Conservation (phyloP, 1,284 basidiomycete genomes). For the Ganoderma resinaceum region DNA sequence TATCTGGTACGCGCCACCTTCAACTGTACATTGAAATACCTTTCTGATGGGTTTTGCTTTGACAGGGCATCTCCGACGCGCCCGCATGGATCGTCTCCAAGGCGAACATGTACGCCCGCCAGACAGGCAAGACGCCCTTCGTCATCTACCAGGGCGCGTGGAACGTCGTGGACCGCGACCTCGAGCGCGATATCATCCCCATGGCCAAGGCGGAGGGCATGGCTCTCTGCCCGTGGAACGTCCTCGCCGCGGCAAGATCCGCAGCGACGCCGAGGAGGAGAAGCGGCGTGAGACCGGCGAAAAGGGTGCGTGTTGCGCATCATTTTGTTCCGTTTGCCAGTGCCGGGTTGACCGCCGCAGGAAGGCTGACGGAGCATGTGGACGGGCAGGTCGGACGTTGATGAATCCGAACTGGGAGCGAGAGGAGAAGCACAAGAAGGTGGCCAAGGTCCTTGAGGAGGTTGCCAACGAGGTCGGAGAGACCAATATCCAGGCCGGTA, state of each 20-base stretch:
- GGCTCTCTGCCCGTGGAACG: slow-evolving; percentile 41
- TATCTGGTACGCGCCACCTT: slow-evolving; percentile 40
- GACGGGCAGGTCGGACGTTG: background rate
- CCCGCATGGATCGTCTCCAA: slow-evolving; percentile 63
- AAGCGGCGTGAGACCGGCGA: slow-evolving; percentile 32
- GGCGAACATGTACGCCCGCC: slow-evolving; percentile 59
- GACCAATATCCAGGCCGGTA: slow-evolving; percentile 28
- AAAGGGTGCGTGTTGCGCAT: background rate
- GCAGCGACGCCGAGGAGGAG: slow-evolving; percentile 39
- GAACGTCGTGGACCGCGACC: slow-evolving; percentile 55
- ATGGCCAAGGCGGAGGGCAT: slow-evolving; percentile 45
- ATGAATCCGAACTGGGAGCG: slow-evolving; percentile 31
- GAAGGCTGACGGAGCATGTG: background rate
- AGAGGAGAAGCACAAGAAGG: slow-evolving; percentile 30
- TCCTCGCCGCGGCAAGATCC: slow-evolving; percentile 42
- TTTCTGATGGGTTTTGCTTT: too few species aligned
- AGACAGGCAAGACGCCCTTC: slow-evolving; percentile 57
- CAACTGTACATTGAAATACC: slow-evolving; percentile 28
- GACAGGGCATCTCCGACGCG: slow-evolving; percentile 47
- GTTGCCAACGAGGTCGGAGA: slow-evolving; percentile 34
- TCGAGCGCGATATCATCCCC: slow-evolving; percentile 69
- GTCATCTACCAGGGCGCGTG: slow-evolving; percentile 64
- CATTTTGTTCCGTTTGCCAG: too few species aligned
- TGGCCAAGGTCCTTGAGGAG: slow-evolving; percentile 36
- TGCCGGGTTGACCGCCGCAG: background rate